These are phyloP conservation scores for Pyronema omphalodes DNA, from an alignment of 495 filamentous ascomycete species.

Conservation along the genomic window DNA sequence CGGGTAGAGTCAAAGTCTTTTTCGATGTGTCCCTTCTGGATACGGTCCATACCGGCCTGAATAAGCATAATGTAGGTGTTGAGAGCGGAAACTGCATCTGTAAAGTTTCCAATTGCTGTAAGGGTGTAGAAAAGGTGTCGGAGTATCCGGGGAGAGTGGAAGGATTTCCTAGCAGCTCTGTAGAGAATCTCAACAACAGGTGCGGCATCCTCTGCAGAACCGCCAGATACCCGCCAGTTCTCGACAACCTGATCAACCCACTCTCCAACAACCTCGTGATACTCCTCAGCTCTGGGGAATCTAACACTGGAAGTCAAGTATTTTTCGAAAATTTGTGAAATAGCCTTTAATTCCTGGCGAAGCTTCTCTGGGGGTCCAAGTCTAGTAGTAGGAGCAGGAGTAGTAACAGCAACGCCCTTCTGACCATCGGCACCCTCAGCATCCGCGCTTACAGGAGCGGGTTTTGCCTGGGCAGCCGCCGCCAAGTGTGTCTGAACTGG, in stretches of 20 bases:
- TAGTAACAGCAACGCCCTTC: background rate
- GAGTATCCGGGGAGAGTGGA: conserved; percentile 75
- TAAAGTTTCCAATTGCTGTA: conserved; percentile 66
- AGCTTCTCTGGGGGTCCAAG: conserved; percentile 11
- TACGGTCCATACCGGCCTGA: conserved; percentile 56
- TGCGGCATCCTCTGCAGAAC: conserved; percentile 43
- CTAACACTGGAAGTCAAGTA: conserved; percentile 25
- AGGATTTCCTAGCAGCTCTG: conserved; percentile 74
- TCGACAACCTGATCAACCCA: conserved; percentile 62
- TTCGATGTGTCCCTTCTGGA: conserved; percentile 56
- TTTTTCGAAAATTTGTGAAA: conserved; percentile 17
- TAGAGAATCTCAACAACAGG: conserved; percentile 46
- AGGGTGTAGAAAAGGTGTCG: conserved; percentile 81
- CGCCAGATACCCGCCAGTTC: conserved; percentile 71
- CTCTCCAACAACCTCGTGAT: conserved; percentile 53
- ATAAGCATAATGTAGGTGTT: conserved; percentile 80
- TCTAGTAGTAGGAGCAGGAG: background rate
- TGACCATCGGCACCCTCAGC: background rate
- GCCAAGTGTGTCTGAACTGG: conserved; percentile 3
- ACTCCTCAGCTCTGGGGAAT: conserved; percentile 67
- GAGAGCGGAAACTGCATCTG: conserved; percentile 68
- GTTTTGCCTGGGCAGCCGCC: background rate
- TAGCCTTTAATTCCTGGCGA: conserved; percentile 7
- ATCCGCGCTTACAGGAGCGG: background rate
- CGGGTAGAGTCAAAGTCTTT: conserved; percentile 59